Conservation (phyloP, 1,284 basidiomycete genomes). For the Sporisorium reilianum region DNA sequence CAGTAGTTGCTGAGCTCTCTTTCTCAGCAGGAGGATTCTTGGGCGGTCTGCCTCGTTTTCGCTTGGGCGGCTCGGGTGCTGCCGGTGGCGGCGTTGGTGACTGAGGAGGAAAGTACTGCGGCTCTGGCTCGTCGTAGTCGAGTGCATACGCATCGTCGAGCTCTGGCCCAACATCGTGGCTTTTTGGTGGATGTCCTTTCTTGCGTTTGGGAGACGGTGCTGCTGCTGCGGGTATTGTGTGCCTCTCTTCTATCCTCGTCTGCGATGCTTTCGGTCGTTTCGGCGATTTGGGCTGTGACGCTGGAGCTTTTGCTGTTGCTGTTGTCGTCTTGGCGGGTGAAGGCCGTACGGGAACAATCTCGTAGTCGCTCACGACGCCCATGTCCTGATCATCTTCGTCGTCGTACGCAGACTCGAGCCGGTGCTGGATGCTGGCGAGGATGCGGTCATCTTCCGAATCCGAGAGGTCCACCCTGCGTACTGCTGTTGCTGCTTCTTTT, state of each 20-base stretch:
- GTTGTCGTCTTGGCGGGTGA: slow-evolving; percentile 3
- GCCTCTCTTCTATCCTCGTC: slow-evolving; percentile 9
- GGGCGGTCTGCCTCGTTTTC: slow-evolving; percentile 30
- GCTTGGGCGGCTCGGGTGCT: slow-evolving; percentile 16
- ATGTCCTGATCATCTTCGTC: slow-evolving; percentile 16
- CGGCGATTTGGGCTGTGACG: slow-evolving; percentile 14
- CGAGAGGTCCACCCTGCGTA: slow-evolving; percentile 15
- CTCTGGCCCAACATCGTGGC: neutral
- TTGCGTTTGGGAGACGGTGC: slow-evolving; percentile 25
- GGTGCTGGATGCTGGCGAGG: slow-evolving; percentile 15
- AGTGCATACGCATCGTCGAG: slow-evolving; percentile 7
- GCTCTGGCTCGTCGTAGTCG: slow-evolving; percentile 15
- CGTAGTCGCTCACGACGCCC: slow-evolving; percentile 16
- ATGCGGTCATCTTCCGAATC: slow-evolving; percentile 45
- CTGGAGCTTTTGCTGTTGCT: neutral
- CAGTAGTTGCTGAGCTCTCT: neutral
- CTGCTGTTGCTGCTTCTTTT: slow-evolving; percentile 10
- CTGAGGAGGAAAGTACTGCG: slow-evolving; percentile 1
- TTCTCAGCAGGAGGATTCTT: slow-evolving; percentile 21
- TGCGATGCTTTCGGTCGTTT: slow-evolving; percentile 9
- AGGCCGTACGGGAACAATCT: slow-evolving; percentile 15
- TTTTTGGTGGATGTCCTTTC: neutral
- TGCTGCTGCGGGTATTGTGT: slow-evolving; percentile 4
- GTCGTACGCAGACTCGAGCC: slow-evolving; percentile 16
- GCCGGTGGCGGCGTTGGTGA: slow-evolving; percentile 5